These are phyloP conservation scores for Mycena latifolia DNA, from an alignment of 768 basidiomycete species.

Conservation along the genomic window DNA sequence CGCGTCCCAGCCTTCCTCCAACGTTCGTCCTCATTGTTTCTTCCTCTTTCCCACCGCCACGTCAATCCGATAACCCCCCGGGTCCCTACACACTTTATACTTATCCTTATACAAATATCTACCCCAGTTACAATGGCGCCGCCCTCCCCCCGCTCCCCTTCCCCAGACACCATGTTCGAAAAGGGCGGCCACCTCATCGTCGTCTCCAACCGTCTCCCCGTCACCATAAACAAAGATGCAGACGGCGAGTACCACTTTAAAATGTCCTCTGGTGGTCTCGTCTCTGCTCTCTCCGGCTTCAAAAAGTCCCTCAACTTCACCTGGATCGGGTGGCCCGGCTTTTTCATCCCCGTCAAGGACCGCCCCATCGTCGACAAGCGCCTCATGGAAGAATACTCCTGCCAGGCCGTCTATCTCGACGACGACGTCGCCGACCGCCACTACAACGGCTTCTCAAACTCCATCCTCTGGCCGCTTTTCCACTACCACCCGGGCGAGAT, in stretches of 20 bases:
- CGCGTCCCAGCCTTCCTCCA: not conserved
- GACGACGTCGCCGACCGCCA: slow-evolving; percentile 99
- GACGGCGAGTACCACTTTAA: slow-evolving; percentile 97
- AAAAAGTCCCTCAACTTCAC: slow-evolving; percentile 99
- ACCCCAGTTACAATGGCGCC: slow-evolving; percentile 43
- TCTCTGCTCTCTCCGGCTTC: slow-evolving; percentile 96
- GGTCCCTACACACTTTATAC: slow-evolving; percentile 21
- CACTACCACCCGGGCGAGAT: slow-evolving; percentile 99
- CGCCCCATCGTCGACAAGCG: slow-evolving; percentile 92
- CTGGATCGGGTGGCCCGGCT: slow-evolving; percentile 97
- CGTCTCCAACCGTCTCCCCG: slow-evolving; percentile 94
- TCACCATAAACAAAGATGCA: slow-evolving; percentile 95
- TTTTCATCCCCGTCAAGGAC: slow-evolving; percentile 94
- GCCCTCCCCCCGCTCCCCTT: slow-evolving; percentile 42
- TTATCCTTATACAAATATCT: slow-evolving; percentile 40
- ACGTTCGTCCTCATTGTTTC: slow-evolving; percentile 26
- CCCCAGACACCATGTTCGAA: slow-evolving; percentile 48
- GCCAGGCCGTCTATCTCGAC: slow-evolving; percentile 97
- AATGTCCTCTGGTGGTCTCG: slow-evolving; percentile 98
- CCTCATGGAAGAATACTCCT: slow-evolving; percentile 94
- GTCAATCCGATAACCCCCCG: slow-evolving; percentile 42
- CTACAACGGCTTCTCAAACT: slow-evolving; percentile 99
- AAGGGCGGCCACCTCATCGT: slow-evolving; percentile 86
- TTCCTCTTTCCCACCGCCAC: slow-evolving; percentile 25
- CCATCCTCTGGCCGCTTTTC: slow-evolving; percentile 99